These are phyloP conservation scores for Ceratocystiopsis brevicomis DNA, from an alignment of 2,329 filamentous ascomycete genomes.

Conservation along the genomic window DNA sequence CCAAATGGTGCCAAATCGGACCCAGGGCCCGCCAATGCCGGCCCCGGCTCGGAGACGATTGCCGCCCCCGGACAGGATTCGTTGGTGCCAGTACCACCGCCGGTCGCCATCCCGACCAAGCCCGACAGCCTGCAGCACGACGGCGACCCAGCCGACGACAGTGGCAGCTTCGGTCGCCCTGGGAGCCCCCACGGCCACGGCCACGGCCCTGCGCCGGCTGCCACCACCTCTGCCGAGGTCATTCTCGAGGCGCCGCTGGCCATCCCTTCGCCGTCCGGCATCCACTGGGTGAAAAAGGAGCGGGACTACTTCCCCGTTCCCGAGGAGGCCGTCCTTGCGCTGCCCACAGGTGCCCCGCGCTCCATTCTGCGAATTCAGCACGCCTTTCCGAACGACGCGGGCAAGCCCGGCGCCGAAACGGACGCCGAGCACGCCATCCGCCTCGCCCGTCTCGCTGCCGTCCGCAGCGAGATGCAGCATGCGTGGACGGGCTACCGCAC, in stretches of 20 bases:
- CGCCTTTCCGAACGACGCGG: constrained; percentile 28
- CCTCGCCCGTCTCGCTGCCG: constrained; percentile 39
- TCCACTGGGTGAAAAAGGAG: constrained; percentile 53
- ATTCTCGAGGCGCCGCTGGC: too few relatives aligned
- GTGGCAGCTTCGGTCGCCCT: too few relatives aligned
- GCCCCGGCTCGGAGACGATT: too few relatives aligned
- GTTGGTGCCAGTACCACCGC: too few relatives aligned
- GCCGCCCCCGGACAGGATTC: too few relatives aligned
- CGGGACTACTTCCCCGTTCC: constrained; percentile 63
- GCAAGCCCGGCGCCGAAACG: constrained; percentile 29
- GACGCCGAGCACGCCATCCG: constrained; percentile 40
- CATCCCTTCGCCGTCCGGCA: constrained; percentile 7
- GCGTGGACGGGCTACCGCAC: constrained; percentile 70
- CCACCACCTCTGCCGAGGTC: too few relatives aligned
- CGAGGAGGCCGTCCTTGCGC: constrained; percentile 46
- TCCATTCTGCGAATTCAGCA: constrained; percentile 61
- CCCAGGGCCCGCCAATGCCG: too few relatives aligned
- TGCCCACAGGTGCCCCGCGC: constrained; percentile 55
- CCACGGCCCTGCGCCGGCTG: too few relatives aligned
- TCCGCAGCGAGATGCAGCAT: constrained; percentile 57
- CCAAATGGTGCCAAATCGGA: background rate
- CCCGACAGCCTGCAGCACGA: too few relatives aligned
- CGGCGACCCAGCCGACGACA: too few relatives aligned
- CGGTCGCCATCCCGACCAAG: too few relatives aligned
- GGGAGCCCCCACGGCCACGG: too few relatives aligned